These are phyloP conservation scores for Lyophyllum decastes DNA, from an alignment of 768 basidiomycete species.

Conservation along the genomic window DNA sequence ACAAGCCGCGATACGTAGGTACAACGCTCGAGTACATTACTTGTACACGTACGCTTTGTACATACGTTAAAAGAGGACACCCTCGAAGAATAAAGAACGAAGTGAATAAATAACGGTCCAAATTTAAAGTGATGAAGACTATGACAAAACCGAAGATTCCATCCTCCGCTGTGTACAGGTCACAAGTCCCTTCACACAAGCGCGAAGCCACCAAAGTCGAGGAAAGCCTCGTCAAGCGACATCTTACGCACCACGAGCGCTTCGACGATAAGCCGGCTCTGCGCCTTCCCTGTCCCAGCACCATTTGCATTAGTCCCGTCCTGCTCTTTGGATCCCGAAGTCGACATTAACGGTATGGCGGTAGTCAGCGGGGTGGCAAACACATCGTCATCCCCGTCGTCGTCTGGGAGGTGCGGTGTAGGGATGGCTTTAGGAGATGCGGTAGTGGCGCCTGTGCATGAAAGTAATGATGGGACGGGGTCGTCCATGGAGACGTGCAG, in stretches of 20 bases:
- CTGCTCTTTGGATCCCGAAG: too few relatives aligned
- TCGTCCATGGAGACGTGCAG: conserved; percentile 16
- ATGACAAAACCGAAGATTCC: neutral
- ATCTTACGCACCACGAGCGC: conserved; percentile 79
- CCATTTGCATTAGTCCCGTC: conserved; percentile 19
- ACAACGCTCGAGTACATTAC: neutral
- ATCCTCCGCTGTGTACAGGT: too few relatives aligned
- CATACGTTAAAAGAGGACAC: neutral
- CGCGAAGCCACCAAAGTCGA: conserved; percentile 72
- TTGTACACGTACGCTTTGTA: neutral
- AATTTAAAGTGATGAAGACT: neutral
- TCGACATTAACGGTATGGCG: too few relatives aligned
- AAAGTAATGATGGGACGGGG: conserved; percentile 1
- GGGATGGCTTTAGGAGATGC: neutral
- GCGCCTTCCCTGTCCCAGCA: conserved; percentile 15
- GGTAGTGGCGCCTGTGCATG: neutral
- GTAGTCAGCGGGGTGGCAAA: conserved; percentile 34
- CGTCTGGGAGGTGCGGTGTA: neutral
- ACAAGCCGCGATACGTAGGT: too few relatives aligned
- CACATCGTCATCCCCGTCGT: conserved; percentile 30
- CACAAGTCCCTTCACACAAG: conserved; percentile 21
- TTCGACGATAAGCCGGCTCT: conserved; percentile 75
- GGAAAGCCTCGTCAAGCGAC: conserved; percentile 71
- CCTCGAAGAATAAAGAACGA: neutral
- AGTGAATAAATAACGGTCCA: neutral